phyloP scores from a whole-genome alignment of 1,284 basidiomycete species.

The Meira nashicola region DNA sequence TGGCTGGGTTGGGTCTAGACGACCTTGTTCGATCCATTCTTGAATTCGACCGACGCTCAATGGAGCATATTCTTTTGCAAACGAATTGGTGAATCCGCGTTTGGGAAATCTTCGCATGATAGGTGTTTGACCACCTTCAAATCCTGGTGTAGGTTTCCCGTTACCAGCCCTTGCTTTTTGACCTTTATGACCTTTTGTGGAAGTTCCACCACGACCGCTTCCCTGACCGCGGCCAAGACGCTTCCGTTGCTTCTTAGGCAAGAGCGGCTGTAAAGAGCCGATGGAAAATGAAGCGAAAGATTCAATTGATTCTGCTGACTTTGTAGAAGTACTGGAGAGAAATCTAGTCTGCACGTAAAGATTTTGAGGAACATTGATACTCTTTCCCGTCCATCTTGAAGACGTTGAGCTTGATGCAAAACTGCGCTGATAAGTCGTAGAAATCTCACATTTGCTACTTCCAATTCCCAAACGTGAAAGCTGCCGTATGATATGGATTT shows the following conservation, averaged over 20 bases:
- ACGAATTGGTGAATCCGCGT: slow-evolving; percentile 84
- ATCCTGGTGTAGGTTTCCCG: slow-evolving; percentile 71
- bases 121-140: slow-evolving; percentile 95
- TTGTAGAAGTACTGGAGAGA: background rate
- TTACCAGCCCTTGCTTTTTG: slow-evolving; percentile 88
- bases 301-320: background rate
- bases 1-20: slow-evolving; percentile 70
- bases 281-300: background rate
- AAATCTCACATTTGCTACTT: no score
- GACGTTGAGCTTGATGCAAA: no score
- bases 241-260: slow-evolving; percentile 63
- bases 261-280: background rate
- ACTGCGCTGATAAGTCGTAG: no score
- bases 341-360: no score
- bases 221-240: slow-evolving; percentile 88
- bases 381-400: no score
- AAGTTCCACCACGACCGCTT: slow-evolving; percentile 82
- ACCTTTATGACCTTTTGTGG: slow-evolving; percentile 90
- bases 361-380: no score
- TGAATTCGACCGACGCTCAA: slow-evolving; percentile 84
- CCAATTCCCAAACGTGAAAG: no score
- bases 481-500: no score
- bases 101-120: slow-evolving; percentile 89
- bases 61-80: slow-evolving; percentile 65
- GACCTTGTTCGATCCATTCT: slow-evolving; percentile 80